Base-by-base conservation (phyloP, 352 stramenopile species). In the Pythium dissotocum region DNA sequence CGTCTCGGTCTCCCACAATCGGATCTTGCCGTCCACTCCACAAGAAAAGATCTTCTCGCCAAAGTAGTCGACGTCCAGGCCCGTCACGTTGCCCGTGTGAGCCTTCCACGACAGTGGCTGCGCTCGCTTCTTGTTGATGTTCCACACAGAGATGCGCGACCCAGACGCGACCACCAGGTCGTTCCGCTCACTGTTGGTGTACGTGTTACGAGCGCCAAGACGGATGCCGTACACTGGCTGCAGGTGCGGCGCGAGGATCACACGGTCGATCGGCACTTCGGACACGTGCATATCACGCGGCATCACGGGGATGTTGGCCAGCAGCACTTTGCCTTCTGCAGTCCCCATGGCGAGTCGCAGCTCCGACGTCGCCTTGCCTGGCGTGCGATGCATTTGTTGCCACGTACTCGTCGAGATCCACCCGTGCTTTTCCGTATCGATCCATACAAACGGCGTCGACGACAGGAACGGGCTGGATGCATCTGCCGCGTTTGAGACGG, bases 71-170 rank as follows among this genome's bases (percentile, higher is more conserved):
- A 75, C 64, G 32, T 77, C 81, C 6, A 94, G 49, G 0, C 78
- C 78, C 16, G 85, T 90, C 30, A 94, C 75, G 58, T 91, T 92
- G 7, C 83, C 83, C 6, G 83, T 71, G 44, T 94, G 87, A 2
- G 87, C 85, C 26, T 82, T 81, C 87, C 85, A 93, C 57, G 77
- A 76, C 9, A 65, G 38, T 6, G 67, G 69, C 10, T 67, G 67
- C 5, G 58, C 54, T 6, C 73, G 77, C 51, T 89, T 84, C 52
- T 84, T 79, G 36, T 83, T 84, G 35, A 88, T 40, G 52, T 90
- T 78, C 85, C 85, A 94, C 13, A 92, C 82, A 0, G 85, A 89
- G 21, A 94, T 85, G 5, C 76, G 84, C 49, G 75, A 87, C 2
- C 87, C 87, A 2, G 81, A 89, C 0, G 78, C 85, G 1, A 87